phyloP scores from a whole-genome alignment of 176 grass and related monocot genomes.

The Oryza nivara region DNA sequence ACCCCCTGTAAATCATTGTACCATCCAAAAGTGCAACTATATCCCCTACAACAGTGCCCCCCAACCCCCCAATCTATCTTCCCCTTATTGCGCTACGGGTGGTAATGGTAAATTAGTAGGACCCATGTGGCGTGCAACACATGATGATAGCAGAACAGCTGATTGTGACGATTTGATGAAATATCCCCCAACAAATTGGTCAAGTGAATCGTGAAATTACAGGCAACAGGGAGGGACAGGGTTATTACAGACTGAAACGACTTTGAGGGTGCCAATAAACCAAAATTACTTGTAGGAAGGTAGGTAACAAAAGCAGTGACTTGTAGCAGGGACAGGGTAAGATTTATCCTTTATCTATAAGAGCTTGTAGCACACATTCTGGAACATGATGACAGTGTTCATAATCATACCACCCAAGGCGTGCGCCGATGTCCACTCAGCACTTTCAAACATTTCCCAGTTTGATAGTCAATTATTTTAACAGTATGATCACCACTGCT shows the following conservation, averaged over 20 bases:
- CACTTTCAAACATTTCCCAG: constrained; percentile 90
- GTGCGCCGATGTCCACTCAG: constrained; percentile 93
- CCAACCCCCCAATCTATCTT: too few species aligned
- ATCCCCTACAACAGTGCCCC: too few species aligned
- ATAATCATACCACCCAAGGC: constrained; percentile 95
- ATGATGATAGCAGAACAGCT: neutral
- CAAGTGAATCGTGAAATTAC: neutral
- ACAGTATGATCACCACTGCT: constrained; percentile 98
- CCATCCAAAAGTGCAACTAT: neutral
- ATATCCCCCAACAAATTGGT: neutral
- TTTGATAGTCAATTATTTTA: constrained; percentile 97
- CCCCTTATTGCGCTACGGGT: too few species aligned
- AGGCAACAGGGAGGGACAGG: neutral
- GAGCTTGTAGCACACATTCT: neutral
- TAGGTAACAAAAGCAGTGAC: neutral
- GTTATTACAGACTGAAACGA: neutral
- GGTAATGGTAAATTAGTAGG: too few species aligned
- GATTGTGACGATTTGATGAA: neutral
- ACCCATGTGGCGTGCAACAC: too few species aligned
- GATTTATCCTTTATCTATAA: constrained; percentile 1
- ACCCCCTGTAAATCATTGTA: neutral
- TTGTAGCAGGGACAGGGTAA: neutral
- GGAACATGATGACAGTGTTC: neutral
- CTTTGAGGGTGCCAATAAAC: neutral
- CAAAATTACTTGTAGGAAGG: neutral